A percentile compares a stretch with the other conserved stretches of the same genome.
These are phyloP conservation scores for Hansenula lynferdii DNA, from an alignment of 1,139 yeast genomes.

Conservation along the genomic window DNA sequence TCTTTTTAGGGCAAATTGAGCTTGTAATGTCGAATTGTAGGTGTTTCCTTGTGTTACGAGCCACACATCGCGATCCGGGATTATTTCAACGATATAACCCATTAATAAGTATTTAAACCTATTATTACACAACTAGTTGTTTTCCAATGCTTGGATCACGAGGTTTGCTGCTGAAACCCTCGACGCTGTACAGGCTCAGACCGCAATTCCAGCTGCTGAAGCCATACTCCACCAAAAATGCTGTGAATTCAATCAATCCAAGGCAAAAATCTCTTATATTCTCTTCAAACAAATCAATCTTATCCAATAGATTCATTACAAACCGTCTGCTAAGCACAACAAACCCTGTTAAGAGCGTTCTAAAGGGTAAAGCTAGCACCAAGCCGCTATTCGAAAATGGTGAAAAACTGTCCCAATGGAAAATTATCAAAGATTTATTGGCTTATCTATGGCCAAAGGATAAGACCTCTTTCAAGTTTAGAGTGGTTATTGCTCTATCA, in stretches of 20 bases:
- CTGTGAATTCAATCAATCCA: background rate
- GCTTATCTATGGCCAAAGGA: constrained; percentile 89
- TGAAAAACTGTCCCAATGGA: constrained; percentile 31
- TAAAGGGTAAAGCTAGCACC: background rate
- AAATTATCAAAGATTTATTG: constrained; percentile 57
- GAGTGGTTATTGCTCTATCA: constrained; percentile 74
- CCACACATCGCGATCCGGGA: no score
- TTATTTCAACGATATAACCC: no score
- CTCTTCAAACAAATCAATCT: background rate
- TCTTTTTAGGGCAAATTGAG: background rate
- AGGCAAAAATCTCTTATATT: background rate
- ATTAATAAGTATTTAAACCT: no score
- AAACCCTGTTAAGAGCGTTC: background rate
- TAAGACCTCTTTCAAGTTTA: constrained; percentile 59
- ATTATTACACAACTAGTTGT: no score
- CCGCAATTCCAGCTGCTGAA: background rate
- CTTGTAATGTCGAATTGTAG: no score
- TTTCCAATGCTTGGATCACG: no score
- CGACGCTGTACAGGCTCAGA: background rate
- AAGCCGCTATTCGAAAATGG: background rate
- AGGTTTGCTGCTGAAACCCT: no score
- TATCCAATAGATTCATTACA: background rate
- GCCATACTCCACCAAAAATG: background rate
- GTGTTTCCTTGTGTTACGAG: no score
- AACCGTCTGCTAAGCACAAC: no score